Evolutionary conservation across 371 early-diverging fungal genomes (phyloP), one percentile per base, ranked within the genome.

Genomic region (Rhizopus microsporus): DNA sequence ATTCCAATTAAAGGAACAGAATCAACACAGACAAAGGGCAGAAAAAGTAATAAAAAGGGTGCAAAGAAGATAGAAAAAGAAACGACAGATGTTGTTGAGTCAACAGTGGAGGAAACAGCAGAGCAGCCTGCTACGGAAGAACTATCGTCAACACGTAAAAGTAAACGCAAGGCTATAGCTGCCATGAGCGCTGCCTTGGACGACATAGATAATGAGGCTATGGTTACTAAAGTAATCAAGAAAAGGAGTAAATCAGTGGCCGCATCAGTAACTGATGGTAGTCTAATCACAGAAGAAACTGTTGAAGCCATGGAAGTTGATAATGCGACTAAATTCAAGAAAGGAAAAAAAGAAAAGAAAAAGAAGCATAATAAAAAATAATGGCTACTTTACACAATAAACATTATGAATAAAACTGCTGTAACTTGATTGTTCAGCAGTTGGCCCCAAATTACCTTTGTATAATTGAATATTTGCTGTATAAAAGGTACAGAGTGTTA

Each of bases 21-120:
- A 51, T 48, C 60, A 12, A 60, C 38, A 1, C 53, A 67, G 47
- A 62, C 69, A 23, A 60, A 67, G 51, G 63, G 68, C 29, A 58
- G 62, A 15, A 65, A 69, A 29, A 62, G 54, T 35, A 53, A 39
- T 2, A 57, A 58, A 43, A 9, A 37, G 10, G 40, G 32, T 8
- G 49, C 16, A 1, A 52, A 32, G 34, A 56, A 56, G 39, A 37
- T 50, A 53, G 47, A 65, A 37, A 31, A 43, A 7, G 32, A 46
- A 46, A 23, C 30, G 3, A 30, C 51, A 15, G 35, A 58, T 17
- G 54, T 43, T 2, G 47, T 17, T 3, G 33, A 48, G 32, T 7
- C 39, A 12, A 31, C 30, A 37, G 16, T 15, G 32, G 45, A 42
- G 35, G 37, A 16, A 23, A 42, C n/a, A 39, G 46, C 31, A 35